Conservation (phyloP, 805 yeast species). For the Clavispora phyllophila region DNA sequence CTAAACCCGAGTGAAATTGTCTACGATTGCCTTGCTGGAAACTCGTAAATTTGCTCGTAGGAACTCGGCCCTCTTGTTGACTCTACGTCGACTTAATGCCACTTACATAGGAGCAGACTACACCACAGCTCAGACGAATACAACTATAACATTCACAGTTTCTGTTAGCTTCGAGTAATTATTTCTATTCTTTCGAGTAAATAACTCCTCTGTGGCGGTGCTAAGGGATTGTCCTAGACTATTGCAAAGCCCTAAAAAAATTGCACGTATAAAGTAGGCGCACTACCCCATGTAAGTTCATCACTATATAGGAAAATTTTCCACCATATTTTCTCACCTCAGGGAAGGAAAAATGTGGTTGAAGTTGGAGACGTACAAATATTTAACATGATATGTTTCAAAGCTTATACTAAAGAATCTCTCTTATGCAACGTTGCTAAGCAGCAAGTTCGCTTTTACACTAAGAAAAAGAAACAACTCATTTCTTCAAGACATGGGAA, state of each 20-base stretch:
- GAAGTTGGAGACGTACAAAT: neutral
- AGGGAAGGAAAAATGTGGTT: neutral
- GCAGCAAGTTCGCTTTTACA: constrained; percentile 3
- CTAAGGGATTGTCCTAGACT: too few species aligned
- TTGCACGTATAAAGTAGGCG: neutral
- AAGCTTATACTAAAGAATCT: neutral
- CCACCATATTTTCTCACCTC: neutral
- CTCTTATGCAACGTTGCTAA: neutral
- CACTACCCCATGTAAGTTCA: neutral
- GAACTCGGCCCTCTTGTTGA: too few species aligned
- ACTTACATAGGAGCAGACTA: too few species aligned
- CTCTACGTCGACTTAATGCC: too few species aligned
- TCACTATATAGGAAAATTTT: constrained; percentile 1
- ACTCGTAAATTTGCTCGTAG: too few species aligned
- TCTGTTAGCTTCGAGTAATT: too few species aligned
- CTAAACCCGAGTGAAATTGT: too few species aligned
- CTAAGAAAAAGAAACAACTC: constrained; percentile 6
- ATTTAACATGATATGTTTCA: neutral
- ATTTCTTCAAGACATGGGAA: constrained; percentile 12
- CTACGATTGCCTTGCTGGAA: too few species aligned
- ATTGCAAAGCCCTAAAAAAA: neutral
- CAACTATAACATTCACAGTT: too few species aligned
- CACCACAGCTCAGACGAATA: too few species aligned
- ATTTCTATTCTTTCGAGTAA: too few species aligned
- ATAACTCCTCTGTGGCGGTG: too few species aligned